These are phyloP conservation scores for Waltergamsia citrina DNA, from an alignment of 2,329 filamentous ascomycete species.

Conservation along the genomic window DNA sequence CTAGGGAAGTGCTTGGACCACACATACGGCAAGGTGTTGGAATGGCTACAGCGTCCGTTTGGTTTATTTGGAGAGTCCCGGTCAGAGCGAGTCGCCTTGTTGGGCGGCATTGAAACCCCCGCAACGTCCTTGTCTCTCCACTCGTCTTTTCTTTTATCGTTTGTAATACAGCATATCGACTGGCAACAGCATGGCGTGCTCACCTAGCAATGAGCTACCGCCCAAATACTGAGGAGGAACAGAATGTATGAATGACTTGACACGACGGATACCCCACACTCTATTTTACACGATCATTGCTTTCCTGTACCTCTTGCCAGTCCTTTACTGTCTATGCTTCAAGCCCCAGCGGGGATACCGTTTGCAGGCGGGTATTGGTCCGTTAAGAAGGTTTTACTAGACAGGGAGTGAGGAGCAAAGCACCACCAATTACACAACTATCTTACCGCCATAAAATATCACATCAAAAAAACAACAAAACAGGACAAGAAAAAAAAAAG, in stretches of 20 bases:
- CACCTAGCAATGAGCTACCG: conserved; percentile 4
- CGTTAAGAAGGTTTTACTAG: too few relatives aligned
- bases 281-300: conserved; percentile 5
- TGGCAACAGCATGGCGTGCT: conserved; percentile 25
- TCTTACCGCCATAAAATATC: not conserved
- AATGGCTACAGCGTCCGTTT: conserved; percentile 1
- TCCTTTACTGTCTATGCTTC: too few relatives aligned
- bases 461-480: too few relatives aligned
- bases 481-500: too few relatives aligned
- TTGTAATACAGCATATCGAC: conserved; percentile 24
- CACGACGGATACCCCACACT: conserved; percentile 32
- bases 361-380: too few relatives aligned
- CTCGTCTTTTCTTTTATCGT: not conserved
- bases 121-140: not conserved
- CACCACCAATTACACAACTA: too few relatives aligned
- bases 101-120: too few relatives aligned
- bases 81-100: not conserved
- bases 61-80: conserved; percentile 8
- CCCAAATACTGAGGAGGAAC: conserved; percentile 11
- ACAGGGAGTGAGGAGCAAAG: too few relatives aligned
- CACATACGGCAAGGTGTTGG: conserved; percentile 2
- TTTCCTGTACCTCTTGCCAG: not conserved
- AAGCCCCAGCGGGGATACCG: too few relatives aligned
- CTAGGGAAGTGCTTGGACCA: not conserved
- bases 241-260: conserved; percentile 34